Evolutionary conservation across 129 eudicot genomes (phyloP), one percentile per base, ranked within the genome.

Genomic region (Scalesia atractyloides): DNA sequence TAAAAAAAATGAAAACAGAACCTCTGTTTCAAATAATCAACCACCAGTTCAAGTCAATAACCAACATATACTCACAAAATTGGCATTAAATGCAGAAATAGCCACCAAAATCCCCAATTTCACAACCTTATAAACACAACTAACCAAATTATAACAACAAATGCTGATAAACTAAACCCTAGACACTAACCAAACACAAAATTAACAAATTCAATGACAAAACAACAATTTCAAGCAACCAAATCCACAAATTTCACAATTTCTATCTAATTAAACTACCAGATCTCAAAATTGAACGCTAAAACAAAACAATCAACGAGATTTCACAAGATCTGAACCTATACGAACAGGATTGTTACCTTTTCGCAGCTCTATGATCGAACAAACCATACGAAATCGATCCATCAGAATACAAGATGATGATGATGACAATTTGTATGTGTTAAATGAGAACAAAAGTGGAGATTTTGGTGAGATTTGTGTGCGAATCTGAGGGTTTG

Each of bases 301-400:
- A 69, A 60, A 56, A 24, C 39, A 26, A 24, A 24, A 24, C 8
- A 59, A 59, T 11, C 16, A 59, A 5, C 9, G 13, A 24, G 17
- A 57, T 9, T 57, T 39, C 41, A 76, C 2, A 79, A 68, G 83
- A 69, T 82, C 85, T 64, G 80, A 58, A 60, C 62, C 36, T 61
- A 17, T 43, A 65, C 43, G 22, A 54, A 33, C 3, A 64, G 73
- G 69, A 81, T 77, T 64, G 6, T 24, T 78, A 91, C 97, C 96
- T 89, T 79, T 79, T 36, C 88, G 87, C 11, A 91, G 91, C 70
- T 84, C 86, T 51, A 73, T 43, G 68, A 77, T 74, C 9, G 88
- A 84, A 66, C 82, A 86, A 64, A 74, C 76, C 84, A 79, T 63
- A 81, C 72, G 59, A 51, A 79, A 86, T 76, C 74, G 84, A 88